Percentiles rank a stretch among this genome's conserved stretches.
phyloP scores from a whole-genome alignment of 1,139 yeast species.

The Saccharomyces hybrid region DNA sequence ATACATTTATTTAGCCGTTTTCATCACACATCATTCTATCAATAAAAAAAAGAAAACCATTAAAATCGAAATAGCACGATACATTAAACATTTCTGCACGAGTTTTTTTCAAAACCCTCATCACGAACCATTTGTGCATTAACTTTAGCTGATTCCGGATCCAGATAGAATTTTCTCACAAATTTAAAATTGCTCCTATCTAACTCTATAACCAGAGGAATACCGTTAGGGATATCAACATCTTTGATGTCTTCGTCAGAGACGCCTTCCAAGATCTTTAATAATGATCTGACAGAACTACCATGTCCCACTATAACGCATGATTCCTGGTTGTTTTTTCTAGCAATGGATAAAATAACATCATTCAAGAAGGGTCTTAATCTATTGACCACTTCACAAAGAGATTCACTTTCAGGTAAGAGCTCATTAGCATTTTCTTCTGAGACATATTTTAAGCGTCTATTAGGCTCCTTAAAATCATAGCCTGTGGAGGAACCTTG shows the following conservation, averaged over 20 bases:
- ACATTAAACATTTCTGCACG: constrained; percentile 5
- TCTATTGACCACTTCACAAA: constrained; percentile 56
- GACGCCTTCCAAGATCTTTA: constrained; percentile 49
- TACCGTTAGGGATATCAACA: constrained; percentile 70
- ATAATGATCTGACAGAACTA: constrained; percentile 59
- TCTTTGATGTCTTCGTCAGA: constrained; percentile 54
- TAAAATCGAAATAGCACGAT: not conserved
- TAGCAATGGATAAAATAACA: constrained; percentile 36
- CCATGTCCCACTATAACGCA: constrained; percentile 70
- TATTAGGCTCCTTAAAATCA: constrained; percentile 32
- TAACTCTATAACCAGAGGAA: constrained; percentile 56
- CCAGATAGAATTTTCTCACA: constrained; percentile 47
- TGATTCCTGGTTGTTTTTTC: constrained; percentile 37
- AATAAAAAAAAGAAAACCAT: not conserved
- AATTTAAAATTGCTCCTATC: constrained; percentile 39
- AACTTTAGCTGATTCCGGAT: constrained; percentile 55
- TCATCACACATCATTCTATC: not conserved
- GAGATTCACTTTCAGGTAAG: constrained; percentile 62
- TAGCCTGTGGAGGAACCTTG: constrained; percentile 28
- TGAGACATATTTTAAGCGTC: constrained; percentile 28
- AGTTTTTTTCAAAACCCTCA: constrained; percentile 42
- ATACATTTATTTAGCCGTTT: not conserved
- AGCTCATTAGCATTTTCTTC: constrained; percentile 35
- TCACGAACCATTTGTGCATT: constrained; percentile 59
- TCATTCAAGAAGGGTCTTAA: constrained; percentile 47